Evolutionary conservation across 495 filamentous ascomycete genomes (phyloP), one percentile per base, ranked within the genome.

Genomic region (Thermochaetoides thermophila): DNA sequence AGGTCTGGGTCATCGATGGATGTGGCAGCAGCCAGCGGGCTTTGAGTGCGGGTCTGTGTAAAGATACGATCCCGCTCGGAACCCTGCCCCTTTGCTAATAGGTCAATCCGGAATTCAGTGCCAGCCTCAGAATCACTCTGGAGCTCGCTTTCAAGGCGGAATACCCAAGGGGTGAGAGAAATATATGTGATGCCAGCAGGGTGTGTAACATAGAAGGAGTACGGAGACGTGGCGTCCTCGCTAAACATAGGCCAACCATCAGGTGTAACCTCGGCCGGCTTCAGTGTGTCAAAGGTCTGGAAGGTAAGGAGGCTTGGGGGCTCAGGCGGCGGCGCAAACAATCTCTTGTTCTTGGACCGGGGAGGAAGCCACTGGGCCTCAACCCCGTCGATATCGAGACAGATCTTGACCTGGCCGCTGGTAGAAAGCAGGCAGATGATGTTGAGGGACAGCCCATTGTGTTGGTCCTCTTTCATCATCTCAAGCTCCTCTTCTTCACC

Each of bases 341-440:
- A 40, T n/a, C 51, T 53, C 12, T 44, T 55, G 43, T 41, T 60
- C 46, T 55, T 69, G 41, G 53, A 44, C 15, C 52, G 53, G 12
- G 61, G 74, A 2, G 83, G 82, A 7, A 92, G 68, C 85, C 85
- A 94, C 46, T 84, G 74, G 7, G 78, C 84, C 51, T 86, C 74
- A 1, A 91, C 70, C 0, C 79, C 81, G 20, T 84, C 75, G 2
- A 84, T 48, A 45, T 89, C 81, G 12, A 94, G 61, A 46, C 79
- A 91, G 14, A 91, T 55, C 35, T 83, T 74, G 12, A 91, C 60
- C 42, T 78, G 69, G 14, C 80, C 80, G 41, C 67, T 77, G 20
- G 68, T 75, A 4, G 79, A 82, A 4, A 82, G 61, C 1, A 92
- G 53, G 50, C 82, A 91, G 22, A 94, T 56, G 14, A 87, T 59